phyloP scores from a whole-genome alignment of 179 eudicot species.

The Carnegiea gigantea region DNA sequence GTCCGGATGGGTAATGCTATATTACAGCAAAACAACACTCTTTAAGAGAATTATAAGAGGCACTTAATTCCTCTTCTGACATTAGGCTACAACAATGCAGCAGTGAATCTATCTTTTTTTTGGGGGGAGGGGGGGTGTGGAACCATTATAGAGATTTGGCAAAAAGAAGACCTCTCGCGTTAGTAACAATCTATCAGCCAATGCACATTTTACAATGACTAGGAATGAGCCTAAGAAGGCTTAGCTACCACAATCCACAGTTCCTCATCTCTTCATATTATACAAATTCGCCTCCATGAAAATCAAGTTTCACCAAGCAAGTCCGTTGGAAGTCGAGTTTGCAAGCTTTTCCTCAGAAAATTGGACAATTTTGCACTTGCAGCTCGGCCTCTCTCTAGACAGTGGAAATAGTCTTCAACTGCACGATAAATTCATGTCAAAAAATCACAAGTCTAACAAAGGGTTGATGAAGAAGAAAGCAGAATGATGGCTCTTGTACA shows the following conservation, averaged over 20 bases:
- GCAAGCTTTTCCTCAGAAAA: slow-evolving; percentile 57
- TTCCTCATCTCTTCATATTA: background rate
- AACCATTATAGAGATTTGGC: background rate
- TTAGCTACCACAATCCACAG: background rate
- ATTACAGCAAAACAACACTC: no score
- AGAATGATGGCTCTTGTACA: background rate
- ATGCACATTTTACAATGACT: slow-evolving; percentile 15
- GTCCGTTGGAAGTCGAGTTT: slow-evolving; percentile 30
- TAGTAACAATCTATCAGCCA: background rate
- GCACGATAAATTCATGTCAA: slow-evolving; percentile 16
- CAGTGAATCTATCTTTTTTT: background rate
- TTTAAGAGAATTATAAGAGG: background rate
- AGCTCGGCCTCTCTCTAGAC: slow-evolving; percentile 71
- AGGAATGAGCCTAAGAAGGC: background rate
- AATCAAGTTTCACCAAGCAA: slow-evolving; percentile 21
- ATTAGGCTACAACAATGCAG: background rate
- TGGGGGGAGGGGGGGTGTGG: background rate
- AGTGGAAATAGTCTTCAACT: slow-evolving; percentile 68
- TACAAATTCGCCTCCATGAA: background rate
- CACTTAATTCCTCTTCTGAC: background rate
- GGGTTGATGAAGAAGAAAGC: background rate
- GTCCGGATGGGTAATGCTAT: no score
- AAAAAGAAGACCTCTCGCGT: background rate
- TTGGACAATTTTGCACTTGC: slow-evolving; percentile 59
- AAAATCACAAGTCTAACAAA: background rate